A percentile compares a stretch with the other conserved stretches of the same genome.
These are phyloP conservation scores for Pelargonium fulgidum DNA, from an alignment of 441 rosid species.

Conservation along the genomic window DNA sequence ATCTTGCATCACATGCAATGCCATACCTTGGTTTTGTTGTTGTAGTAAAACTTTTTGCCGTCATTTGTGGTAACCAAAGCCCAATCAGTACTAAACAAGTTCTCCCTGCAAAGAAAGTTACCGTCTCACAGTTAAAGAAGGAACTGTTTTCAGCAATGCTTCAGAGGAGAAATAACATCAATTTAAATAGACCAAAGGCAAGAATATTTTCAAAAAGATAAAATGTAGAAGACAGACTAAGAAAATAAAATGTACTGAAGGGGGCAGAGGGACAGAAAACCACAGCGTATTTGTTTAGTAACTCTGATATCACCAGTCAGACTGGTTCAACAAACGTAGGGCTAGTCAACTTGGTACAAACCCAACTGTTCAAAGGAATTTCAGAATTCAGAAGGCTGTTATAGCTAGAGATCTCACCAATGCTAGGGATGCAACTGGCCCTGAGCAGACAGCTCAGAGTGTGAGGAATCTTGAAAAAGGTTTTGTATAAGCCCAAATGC, in stretches of 20 bases:
- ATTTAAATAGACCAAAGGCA: background rate
- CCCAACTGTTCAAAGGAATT: background rate
- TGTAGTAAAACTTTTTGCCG: conserved; percentile 86
- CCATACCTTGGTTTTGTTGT: conserved; percentile 77
- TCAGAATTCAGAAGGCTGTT: background rate
- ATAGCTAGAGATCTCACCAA: conserved; percentile 2
- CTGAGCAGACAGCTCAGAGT: background rate
- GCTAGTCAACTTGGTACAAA: background rate
- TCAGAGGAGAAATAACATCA: background rate
- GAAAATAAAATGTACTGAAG: background rate
- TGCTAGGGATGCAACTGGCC: background rate
- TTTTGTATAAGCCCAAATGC: background rate
- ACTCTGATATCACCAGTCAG: background rate
- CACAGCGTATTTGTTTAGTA: background rate
- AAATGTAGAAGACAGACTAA: background rate
- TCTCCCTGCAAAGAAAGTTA: conserved; percentile 51
- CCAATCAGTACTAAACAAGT: conserved; percentile 85
- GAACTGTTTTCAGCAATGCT: background rate
- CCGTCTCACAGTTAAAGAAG: background rate
- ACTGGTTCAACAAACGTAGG: background rate
- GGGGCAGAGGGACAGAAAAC: background rate
- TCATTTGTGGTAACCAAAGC: conserved; percentile 77
- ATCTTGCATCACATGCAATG: conserved; percentile 5
- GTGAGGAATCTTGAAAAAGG: background rate
- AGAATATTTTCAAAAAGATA: background rate